Evolutionary conservation across 352 stramenopile species (phyloP).

Genomic region (Phytophthora palmivora): DNA sequence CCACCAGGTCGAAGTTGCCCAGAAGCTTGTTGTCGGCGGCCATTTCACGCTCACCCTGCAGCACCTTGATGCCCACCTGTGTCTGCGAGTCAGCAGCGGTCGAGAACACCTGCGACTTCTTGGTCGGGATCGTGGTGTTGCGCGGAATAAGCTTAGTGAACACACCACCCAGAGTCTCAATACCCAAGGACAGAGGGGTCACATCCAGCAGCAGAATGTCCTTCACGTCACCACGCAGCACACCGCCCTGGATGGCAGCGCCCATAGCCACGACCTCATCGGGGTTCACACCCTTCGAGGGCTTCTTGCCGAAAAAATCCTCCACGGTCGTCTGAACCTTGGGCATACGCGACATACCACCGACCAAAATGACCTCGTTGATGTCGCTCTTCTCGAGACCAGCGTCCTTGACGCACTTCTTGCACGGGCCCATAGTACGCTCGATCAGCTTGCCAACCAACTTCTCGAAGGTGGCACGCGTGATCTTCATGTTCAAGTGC

Average conservation of each 20-base stretch:
- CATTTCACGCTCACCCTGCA: conserved; percentile 99
- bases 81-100: conserved; percentile 98
- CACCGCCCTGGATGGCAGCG: conserved; percentile 96
- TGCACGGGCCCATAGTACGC: conserved; percentile 95
- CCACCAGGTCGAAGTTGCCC: conserved; percentile 97
- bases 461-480: conserved; percentile 95
- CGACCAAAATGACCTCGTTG: conserved; percentile 98
- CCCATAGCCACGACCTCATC: conserved; percentile 99
- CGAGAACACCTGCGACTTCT: conserved; percentile 98
- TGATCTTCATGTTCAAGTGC: conserved; percentile 98
- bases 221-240: conserved; percentile 97
- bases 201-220: conserved; percentile 99
- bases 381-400: conserved; percentile 94
- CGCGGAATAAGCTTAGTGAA: conserved; percentile 98
- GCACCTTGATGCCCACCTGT: conserved; percentile 97
- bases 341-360: conserved; percentile 98
- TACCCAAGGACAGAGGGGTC: conserved; percentile 97
- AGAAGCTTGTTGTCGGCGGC: conserved; percentile 98
- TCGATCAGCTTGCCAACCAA: conserved; percentile 95
- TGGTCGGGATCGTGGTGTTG: conserved; percentile 99
- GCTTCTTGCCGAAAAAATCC: conserved; percentile 97
- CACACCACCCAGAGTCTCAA: conserved; percentile 98
- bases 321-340: conserved; percentile 97
- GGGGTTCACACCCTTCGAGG: conserved; percentile 97
- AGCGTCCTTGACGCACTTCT: conserved; percentile 91